Evolutionary conservation across 208 protist species (phyloP), one percentile per base, ranked within the genome.

Genomic region (Acanthamoeba rhysodes): DNA sequence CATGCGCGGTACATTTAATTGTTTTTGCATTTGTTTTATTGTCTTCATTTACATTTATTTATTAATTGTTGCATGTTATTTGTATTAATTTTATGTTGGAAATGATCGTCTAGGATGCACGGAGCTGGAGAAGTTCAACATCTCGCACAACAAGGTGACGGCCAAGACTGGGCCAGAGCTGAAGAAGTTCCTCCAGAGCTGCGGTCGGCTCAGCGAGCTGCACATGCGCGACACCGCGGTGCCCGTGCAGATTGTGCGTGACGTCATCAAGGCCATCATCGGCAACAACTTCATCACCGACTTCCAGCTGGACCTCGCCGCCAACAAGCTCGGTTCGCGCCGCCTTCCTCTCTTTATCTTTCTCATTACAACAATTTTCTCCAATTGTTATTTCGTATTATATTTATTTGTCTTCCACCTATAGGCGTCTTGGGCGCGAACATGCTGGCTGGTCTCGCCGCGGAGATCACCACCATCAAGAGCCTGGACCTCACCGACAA

Each of bases 251-350:
- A 85, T 72, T 8, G 24, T 97, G 18, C 78, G 95, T 27, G 96
- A 97, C 45, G 22, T 97, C 29, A 59, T 97, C 57, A 57, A 95
- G 34, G 93, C 94, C 29, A 95, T 97, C 41, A 72, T 57, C 20
- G 90, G 50, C 34, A 97, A 97, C 74, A 87, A 95, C n/a, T 96
- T 95, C 93, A n/a, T 97, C 55, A 53, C 95, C 90, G 95, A 96
- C 7, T 53, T 97, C 68, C 76, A n/a, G 24, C 66, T 97, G 18
- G 94, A 97, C 68, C 34, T 95, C 41, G 95, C 82, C 48, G 88
- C 80, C 70, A 95, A 55, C 34, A 90, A 50, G 64, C 82, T 90
- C 29, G 66, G 45, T 68, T 29, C 85, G 80, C 68, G 2, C 20
- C 76, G 10, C n/a, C 29, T 20, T 78, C 24, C 24, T 78, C 29